Percentiles rank a stretch among this genome's conserved stretches.
Conservation (phyloP, 345 rosid species). For the Corchorus olitorius region DNA sequence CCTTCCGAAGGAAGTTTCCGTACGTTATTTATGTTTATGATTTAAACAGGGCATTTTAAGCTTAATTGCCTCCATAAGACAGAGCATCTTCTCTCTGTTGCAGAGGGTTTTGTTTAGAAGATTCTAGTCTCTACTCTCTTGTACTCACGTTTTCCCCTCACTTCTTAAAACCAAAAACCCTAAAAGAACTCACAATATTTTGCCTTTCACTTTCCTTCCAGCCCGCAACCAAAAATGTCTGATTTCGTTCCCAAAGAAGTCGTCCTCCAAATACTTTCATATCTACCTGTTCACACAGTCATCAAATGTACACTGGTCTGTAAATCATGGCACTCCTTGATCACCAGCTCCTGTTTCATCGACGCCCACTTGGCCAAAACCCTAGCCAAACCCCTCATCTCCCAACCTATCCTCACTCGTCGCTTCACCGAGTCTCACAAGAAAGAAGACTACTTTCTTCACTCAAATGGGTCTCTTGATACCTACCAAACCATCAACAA, state of each 20-base stretch:
- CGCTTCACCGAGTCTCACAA: too few species aligned
- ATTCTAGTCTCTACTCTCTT: too few species aligned
- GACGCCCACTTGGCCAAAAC: background rate
- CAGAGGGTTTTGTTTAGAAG: background rate
- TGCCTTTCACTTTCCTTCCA: background rate
- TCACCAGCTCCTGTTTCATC: slow-evolving; percentile 15
- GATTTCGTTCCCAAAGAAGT: too few species aligned
- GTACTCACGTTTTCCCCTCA: background rate
- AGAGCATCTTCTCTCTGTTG: background rate
- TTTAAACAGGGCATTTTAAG: background rate
- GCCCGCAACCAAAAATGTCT: too few species aligned
- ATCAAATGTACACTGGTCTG: background rate
- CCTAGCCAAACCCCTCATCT: too few species aligned
- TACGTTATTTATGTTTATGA: too few species aligned
- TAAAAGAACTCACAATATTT: background rate
- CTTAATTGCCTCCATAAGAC: background rate
- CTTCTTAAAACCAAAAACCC: background rate
- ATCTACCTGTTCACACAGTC: background rate
- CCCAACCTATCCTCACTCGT: too few species aligned
- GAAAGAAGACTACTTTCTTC: slow-evolving; percentile 4
- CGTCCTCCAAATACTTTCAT: background rate
- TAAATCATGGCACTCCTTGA: slow-evolving; percentile 13
- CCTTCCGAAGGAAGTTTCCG: too few species aligned
- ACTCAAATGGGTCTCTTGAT: background rate
- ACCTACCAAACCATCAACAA: background rate